A percentile compares a stretch with the other conserved stretches of the same genome.
Conservation (phyloP, 2,329 filamentous ascomycete genomes). For the Colletotrichum ledebouriae region DNA sequence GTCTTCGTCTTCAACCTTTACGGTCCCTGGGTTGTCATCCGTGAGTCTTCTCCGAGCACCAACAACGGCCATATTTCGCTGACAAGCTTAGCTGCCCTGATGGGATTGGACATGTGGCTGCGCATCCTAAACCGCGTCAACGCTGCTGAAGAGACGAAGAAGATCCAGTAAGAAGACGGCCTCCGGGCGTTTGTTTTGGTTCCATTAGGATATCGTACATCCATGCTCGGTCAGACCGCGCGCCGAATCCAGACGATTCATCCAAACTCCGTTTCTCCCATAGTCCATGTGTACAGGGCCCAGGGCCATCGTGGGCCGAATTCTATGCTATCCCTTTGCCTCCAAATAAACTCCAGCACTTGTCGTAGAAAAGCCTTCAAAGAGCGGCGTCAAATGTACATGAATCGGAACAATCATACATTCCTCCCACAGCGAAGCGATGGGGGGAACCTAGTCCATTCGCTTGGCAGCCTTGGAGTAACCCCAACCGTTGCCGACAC, state of each 20-base stretch:
- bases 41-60: constrained; percentile 56
- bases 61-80: neutral
- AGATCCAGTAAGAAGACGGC: constrained; percentile 53
- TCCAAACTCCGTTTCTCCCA: constrained; percentile 30
- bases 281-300: constrained; percentile 23
- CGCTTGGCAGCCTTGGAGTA: constrained; percentile 70
- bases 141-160: constrained; percentile 52
- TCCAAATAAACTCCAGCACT: constrained; percentile 19
- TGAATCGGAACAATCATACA: constrained; percentile 40
- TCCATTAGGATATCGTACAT: constrained; percentile 35
- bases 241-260: constrained; percentile 2
- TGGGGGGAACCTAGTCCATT: constrained; percentile 54
- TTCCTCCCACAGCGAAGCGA: neutral
- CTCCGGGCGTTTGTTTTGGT: constrained; percentile 17
- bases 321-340: neutral
- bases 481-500: constrained; percentile 71
- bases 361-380: neutral
- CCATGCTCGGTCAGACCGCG: constrained; percentile 11
- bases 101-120: constrained; percentile 68
- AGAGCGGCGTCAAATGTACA: constrained; percentile 13
- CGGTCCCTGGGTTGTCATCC: constrained; percentile 64
- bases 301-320: constrained; percentile 12
- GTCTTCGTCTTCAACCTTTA: constrained; percentile 64
- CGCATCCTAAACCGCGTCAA: constrained; percentile 62
- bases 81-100: constrained; percentile 58